Evolutionary conservation across 495 filamentous ascomycete species (phyloP).

Genomic region (Aspergillus panamensis): DNA sequence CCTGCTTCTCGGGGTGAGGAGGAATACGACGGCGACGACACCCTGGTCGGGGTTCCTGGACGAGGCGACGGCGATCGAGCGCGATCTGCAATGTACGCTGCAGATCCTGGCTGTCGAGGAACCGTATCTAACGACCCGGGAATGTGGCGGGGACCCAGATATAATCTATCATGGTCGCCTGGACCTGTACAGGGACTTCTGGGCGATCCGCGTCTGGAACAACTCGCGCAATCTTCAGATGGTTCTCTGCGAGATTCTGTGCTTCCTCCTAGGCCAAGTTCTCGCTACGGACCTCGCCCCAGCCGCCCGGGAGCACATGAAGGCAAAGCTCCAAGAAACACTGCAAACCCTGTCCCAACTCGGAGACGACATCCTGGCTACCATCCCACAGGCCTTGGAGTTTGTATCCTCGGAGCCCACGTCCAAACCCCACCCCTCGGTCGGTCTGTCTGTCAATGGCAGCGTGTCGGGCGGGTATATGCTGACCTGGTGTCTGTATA

Average conservation of each 20-base stretch:
- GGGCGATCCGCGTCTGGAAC: slow-evolving; percentile 32
- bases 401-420: slow-evolving; percentile 10
- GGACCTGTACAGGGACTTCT: slow-evolving; percentile 21
- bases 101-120: slow-evolving; percentile 22
- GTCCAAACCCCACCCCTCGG: not conserved
- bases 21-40: slow-evolving; percentile 5
- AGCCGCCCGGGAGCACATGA: slow-evolving; percentile 15
- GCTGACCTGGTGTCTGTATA: slow-evolving; percentile 36
- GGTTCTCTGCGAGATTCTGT: slow-evolving; percentile 22
- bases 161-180: slow-evolving; percentile 24
- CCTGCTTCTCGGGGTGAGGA: slow-evolving; percentile 14
- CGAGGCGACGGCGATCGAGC: slow-evolving; percentile 18
- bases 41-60: slow-evolving; percentile 21
- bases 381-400: slow-evolving; percentile 41
- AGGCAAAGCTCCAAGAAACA: slow-evolving; percentile 26
- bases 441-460: slow-evolving; percentile 8
- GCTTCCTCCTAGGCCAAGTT: slow-evolving; percentile 20
- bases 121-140: slow-evolving; percentile 23
- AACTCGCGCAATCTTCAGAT: slow-evolving; percentile 26
- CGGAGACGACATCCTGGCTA: slow-evolving; percentile 43
- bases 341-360: slow-evolving; percentile 31
- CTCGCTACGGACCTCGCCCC: slow-evolving; percentile 15
- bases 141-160: slow-evolving; percentile 6
- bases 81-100: slow-evolving; percentile 17
- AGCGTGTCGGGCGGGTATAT: slow-evolving; percentile 32